Evolutionary conservation across 106 monocot genomes (phyloP).

Genomic region (Acorus gramineus): DNA sequence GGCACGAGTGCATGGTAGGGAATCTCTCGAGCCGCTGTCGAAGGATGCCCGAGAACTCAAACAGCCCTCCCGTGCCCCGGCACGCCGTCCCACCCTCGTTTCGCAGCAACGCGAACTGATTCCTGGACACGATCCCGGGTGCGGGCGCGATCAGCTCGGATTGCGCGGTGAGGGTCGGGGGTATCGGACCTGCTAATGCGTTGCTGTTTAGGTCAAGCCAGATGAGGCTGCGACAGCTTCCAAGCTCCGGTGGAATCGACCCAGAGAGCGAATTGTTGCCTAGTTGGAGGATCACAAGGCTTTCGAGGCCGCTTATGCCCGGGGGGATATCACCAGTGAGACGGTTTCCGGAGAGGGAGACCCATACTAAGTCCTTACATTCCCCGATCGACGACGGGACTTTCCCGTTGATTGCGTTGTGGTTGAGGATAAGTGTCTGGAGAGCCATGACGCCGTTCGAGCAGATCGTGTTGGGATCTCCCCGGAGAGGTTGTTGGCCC

Average conservation of each 20-base stretch:
- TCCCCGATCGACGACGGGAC: not conserved
- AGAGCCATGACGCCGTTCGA: not conserved
- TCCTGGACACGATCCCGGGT: not conserved
- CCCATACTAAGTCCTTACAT: constrained; percentile 1
- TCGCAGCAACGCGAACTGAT: constrained; percentile 1
- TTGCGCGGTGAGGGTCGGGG: not conserved
- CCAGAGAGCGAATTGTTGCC: constrained; percentile 6
- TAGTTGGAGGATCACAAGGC: not conserved
- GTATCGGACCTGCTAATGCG: not conserved
- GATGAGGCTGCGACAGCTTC: constrained; percentile 7
- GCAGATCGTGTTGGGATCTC: constrained; percentile 2
- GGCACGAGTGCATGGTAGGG: no score
- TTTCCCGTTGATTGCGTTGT: constrained; percentile 3
- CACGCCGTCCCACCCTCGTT: constrained; percentile 3
- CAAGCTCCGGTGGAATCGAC: constrained; percentile 7
- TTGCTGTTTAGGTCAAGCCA: constrained; percentile 13
- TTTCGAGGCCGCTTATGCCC: not conserved
- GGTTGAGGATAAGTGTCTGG: constrained; percentile 3
- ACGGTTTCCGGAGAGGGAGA: constrained; percentile 7
- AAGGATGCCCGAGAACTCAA: constrained; percentile 4
- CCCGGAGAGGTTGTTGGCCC: constrained; percentile 12
- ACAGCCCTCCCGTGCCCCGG: not conserved
- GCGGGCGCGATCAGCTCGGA: not conserved
- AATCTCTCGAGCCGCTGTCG: no score
- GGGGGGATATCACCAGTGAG: constrained; percentile 5